Evolutionary conservation across 257 asterid genomes (phyloP).

Genomic region (Rhazya stricta): DNA sequence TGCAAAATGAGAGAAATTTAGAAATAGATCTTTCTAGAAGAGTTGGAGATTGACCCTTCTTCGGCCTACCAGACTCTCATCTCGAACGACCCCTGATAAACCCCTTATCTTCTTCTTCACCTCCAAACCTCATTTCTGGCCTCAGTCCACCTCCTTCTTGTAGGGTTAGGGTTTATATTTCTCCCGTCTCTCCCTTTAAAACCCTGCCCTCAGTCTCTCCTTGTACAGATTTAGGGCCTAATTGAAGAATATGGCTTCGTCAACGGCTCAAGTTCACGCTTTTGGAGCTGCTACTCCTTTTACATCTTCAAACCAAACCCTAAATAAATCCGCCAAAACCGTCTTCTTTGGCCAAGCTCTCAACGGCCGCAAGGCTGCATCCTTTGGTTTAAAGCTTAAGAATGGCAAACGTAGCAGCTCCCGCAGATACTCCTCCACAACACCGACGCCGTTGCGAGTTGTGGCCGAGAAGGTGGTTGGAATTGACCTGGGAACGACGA

Average conservation of each 20-base stretch:
- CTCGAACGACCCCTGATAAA: background rate
- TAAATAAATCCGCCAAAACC: constrained; percentile 25
- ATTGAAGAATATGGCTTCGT: constrained; percentile 21
- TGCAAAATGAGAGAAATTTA: too few relatives aligned
- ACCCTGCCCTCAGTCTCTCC: background rate
- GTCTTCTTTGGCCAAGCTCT: constrained; percentile 47
- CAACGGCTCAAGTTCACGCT: constrained; percentile 58
- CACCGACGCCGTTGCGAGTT: constrained; percentile 39
- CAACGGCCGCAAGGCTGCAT: constrained; percentile 18
- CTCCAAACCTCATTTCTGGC: background rate
- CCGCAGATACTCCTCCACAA: background rate
- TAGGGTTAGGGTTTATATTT: constrained; percentile 6
- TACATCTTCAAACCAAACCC: constrained; percentile 27
- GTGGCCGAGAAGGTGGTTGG: constrained; percentile 92
- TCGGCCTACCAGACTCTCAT: background rate
- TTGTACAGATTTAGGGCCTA: background rate
- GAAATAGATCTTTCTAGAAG: background rate
- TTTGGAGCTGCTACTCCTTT: constrained; percentile 42
- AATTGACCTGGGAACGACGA: constrained; percentile 82
- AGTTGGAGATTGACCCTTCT: background rate
- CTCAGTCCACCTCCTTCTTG: background rate
- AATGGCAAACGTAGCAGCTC: constrained; percentile 19
- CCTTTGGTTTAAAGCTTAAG: constrained; percentile 40
- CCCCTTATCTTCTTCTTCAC: constrained; percentile 13
- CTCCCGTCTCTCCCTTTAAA: background rate